phyloP scores from a whole-genome alignment of 2,329 filamentous ascomycete genomes.

The Pseudogymnoascus sp. region DNA sequence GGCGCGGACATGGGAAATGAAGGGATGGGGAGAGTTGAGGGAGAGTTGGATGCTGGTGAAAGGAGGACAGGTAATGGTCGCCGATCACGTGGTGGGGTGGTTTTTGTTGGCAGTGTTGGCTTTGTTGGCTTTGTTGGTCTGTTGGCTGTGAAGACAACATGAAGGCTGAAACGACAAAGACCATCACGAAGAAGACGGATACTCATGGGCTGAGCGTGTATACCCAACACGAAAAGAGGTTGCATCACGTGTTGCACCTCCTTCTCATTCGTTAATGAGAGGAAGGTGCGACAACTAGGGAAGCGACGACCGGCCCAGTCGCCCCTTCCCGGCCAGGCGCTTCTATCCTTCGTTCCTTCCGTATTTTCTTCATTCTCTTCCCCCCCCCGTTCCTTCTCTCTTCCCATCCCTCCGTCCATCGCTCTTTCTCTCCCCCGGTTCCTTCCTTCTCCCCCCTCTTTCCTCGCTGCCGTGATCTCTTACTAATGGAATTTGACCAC shows the following conservation, averaged over 20 bases:
- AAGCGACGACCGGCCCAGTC: too few relatives aligned
- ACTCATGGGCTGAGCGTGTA: background rate
- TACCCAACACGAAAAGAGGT: background rate
- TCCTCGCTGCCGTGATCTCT: too few relatives aligned
- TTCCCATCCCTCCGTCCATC: too few relatives aligned
- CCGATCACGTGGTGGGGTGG: background rate
- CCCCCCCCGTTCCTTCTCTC: too few relatives aligned
- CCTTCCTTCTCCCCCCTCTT: too few relatives aligned
- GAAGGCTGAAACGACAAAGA: background rate
- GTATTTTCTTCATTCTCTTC: too few relatives aligned
- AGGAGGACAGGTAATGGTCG: background rate
- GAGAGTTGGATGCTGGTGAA: background rate
- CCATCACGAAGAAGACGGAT: background rate
- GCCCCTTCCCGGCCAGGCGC: too few relatives aligned
- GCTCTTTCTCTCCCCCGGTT: too few relatives aligned
- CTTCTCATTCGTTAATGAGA: background rate
- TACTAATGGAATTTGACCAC: too few relatives aligned
- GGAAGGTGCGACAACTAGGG: too few relatives aligned
- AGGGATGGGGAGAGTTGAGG: background rate
- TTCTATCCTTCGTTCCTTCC: too few relatives aligned
- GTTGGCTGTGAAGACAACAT: background rate
- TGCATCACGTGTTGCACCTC: background rate
- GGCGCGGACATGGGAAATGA: constrained; percentile 4
- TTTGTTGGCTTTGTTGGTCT: background rate
- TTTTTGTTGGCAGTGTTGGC: background rate